A percentile compares a stretch with the other conserved stretches of the same genome.
These are phyloP conservation scores for Yamadazyma blattariae DNA, from an alignment of 1,139 yeast genomes.

Conservation along the genomic window DNA sequence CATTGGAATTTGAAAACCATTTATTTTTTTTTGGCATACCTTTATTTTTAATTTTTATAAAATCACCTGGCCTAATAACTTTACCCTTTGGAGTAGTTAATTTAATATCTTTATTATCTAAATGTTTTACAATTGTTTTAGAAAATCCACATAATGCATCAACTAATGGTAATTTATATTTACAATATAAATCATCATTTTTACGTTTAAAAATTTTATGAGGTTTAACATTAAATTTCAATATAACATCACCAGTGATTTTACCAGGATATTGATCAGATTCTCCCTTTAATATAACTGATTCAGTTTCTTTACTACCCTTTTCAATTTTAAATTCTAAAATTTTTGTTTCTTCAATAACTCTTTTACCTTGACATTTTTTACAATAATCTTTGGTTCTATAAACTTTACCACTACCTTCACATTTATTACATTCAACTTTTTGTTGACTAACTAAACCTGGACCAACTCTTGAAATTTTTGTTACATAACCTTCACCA, in stretches of 20 bases:
- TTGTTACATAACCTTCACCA: conserved; percentile 66
- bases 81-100: conserved; percentile 69
- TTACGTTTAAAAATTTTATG: conserved; percentile 53
- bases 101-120: conserved; percentile 75
- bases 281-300: conserved; percentile 60
- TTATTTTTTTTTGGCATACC: conserved; percentile 74
- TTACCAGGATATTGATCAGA: conserved; percentile 80
- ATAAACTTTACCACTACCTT: conserved; percentile 65
- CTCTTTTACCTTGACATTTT: conserved; percentile 65
- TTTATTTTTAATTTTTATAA: conserved; percentile 63
- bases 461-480: conserved; percentile 67
- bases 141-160: conserved; percentile 86
- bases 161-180: conserved; percentile 59
- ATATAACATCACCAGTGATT: conserved; percentile 73
- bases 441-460: conserved; percentile 69
- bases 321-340: conserved; percentile 75
- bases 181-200: conserved; percentile 63
- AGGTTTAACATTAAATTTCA: conserved; percentile 51
- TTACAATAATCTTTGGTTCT: conserved; percentile 74
- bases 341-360: conserved; percentile 65
- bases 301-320: conserved; percentile 66
- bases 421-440: conserved; percentile 66
- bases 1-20: conserved; percentile 36
- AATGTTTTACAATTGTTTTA: conserved; percentile 62
- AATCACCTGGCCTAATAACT: conserved; percentile 78